phyloP scores from a whole-genome alignment of 306 rosid genomes.

The Trifolium pratense region DNA sequence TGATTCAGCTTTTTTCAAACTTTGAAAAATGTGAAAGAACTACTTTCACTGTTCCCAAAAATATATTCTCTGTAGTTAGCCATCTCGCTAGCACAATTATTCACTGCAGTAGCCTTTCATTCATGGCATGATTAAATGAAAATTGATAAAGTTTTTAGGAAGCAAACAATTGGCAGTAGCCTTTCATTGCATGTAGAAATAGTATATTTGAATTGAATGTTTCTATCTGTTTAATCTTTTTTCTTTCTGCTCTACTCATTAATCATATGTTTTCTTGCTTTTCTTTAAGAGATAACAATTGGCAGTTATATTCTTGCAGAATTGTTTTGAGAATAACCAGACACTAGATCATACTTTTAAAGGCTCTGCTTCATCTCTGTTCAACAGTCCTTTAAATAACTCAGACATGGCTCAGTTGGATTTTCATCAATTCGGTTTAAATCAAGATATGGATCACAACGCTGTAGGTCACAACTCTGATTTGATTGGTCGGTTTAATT shows the following conservation, averaged over 20 bases:
- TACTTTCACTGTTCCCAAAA: not conserved
- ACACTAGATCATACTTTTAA: conserved; percentile 57
- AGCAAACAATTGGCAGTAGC: too few relatives aligned
- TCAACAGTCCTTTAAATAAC: conserved; percentile 52
- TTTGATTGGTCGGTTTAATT: conserved; percentile 40
- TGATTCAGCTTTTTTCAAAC: not conserved
- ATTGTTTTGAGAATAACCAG: conserved; percentile 53
- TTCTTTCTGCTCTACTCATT: conserved; percentile 13
- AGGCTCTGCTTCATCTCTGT: conserved; percentile 59
- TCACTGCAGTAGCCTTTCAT: not conserved
- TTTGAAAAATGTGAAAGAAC: not conserved
- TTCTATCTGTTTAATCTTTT: conserved; percentile 5
- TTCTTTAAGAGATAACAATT: conserved; percentile 34
- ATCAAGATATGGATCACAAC: conserved; percentile 55
- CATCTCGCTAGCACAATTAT: not conserved
- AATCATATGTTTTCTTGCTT: conserved; percentile 13
- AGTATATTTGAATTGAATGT: not conserved
- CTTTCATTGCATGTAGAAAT: conserved; percentile 16
- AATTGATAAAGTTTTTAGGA: not conserved
- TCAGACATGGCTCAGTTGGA: conserved; percentile 62
- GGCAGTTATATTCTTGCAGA: conserved; percentile 58
- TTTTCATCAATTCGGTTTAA: conserved; percentile 53
- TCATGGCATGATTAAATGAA: not conserved
- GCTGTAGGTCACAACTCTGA: conserved; percentile 41
- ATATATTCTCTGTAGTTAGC: not conserved